Evolutionary conservation across 345 rosid genomes (phyloP), one percentile per base, ranked within the genome.

Genomic region (Kernera saxatilis): DNA sequence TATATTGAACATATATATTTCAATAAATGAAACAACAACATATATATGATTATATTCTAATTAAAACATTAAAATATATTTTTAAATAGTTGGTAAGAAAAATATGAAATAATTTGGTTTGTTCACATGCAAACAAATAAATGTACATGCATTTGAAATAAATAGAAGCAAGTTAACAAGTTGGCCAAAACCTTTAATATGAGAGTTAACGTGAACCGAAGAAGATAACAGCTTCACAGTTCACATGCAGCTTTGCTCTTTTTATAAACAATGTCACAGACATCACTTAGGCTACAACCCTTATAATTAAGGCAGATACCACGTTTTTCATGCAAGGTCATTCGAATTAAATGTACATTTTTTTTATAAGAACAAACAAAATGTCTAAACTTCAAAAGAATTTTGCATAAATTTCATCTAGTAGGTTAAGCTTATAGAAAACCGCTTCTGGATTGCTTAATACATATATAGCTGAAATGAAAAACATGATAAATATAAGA

Each of bases 221-320:
- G 64, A 65, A 46, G 43, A 65, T 21, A 46, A 71, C 54, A 72
- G 63, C 55, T 73, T 55, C 58, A 27, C 37, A 35, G 43, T 46
- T 64, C 77, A 64, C 71, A 73, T 55, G 77, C 71, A 64, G 25
- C 57, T 44, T 52, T 45, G 45, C 57, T 35, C 58, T 46, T 65
- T 72, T 64, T 36, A 36, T 64, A 73, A 55, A 64, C 50, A 21
- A 41, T 44, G 64, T 73, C 71, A 73, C 77, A 55, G 64, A 64
- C 43, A 40, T 43, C 64, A 15, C 64, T 51, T 29, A 54, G 49
- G 30, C 64, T 72, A 45, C 32, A 37, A 51, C 13, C 43, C 27
- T 19, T 26, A n/a, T n/a, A n/a, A n/a, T n/a, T 21, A 62, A 22
- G 53, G 69, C 44, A 37, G 50, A 49, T 14, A 15, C 75, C 75